Evolutionary conservation across 73 alveolate genomes (phyloP).

Genomic region (Paramecium bursaria): DNA sequence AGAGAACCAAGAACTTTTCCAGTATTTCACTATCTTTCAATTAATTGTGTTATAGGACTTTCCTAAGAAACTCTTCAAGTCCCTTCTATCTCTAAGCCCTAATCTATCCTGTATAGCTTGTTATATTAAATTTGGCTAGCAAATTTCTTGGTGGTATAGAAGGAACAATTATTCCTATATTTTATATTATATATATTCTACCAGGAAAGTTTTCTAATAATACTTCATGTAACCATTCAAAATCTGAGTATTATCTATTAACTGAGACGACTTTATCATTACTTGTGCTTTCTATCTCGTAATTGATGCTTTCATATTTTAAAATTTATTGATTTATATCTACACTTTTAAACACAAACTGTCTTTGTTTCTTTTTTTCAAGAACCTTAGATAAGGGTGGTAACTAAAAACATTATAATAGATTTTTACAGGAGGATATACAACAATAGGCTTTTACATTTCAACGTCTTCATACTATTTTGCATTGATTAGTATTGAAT

Average conservation of each 20-base stretch:
- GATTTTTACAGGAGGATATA: slow-evolving; percentile 40
- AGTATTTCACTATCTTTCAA: slow-evolving; percentile 46
- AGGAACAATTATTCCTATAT: slow-evolving; percentile 38
- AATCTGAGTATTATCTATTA: slow-evolving; percentile 49
- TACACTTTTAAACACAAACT: slow-evolving; percentile 24
- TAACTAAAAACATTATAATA: slow-evolving; percentile 13
- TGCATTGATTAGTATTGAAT: slow-evolving; percentile 38
- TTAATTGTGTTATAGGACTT: background rate
- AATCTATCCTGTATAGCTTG: slow-evolving; percentile 26
- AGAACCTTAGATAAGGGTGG: slow-evolving; percentile 41
- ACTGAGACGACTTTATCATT: slow-evolving; percentile 30
- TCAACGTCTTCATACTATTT: slow-evolving; percentile 31
- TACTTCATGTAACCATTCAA: slow-evolving; percentile 45
- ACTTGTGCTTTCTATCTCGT: slow-evolving; percentile 46
- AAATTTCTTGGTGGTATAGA: slow-evolving; percentile 20
- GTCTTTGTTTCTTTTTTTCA: background rate
- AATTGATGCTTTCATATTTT: slow-evolving; percentile 21
- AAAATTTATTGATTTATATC: slow-evolving; percentile 28
- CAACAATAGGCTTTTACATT: slow-evolving; percentile 28
- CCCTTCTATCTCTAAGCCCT: slow-evolving; percentile 49
- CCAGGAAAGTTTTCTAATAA: slow-evolving; percentile 53
- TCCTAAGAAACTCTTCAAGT: slow-evolving; percentile 41
- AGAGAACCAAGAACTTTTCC: slow-evolving; percentile 36
- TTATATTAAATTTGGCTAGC: slow-evolving; percentile 43
- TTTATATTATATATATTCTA: background rate